A percentile compares a stretch with the other conserved stretches of the same genome.
These are phyloP conservation scores for Aegilops speltoides DNA, from an alignment of 176 grass and related monocot genomes.

Conservation along the genomic window DNA sequence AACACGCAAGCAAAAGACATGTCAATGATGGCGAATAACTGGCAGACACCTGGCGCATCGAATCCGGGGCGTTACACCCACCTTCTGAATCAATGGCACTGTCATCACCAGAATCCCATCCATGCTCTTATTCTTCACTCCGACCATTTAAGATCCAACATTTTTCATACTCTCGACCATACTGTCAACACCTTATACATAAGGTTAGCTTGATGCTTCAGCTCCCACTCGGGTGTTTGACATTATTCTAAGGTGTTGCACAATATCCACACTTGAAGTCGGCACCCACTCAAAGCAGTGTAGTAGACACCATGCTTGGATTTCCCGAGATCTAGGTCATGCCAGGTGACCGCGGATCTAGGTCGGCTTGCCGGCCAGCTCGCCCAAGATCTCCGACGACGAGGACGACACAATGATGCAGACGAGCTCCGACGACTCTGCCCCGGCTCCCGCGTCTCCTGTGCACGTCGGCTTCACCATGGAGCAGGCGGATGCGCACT, in stretches of 20 bases:
- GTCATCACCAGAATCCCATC: constrained; percentile 22
- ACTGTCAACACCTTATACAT: neutral
- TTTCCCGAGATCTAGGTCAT: neutral
- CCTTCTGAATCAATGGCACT: neutral
- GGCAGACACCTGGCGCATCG: too few relatives aligned
- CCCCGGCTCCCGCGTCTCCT: too few relatives aligned
- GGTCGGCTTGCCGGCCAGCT: too few relatives aligned
- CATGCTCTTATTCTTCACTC: neutral
- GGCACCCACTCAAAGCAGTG: neutral
- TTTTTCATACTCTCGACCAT: neutral
- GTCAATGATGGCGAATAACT: too few relatives aligned
- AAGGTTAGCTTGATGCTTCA: neutral
- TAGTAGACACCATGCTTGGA: neutral
- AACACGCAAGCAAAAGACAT: too few relatives aligned
- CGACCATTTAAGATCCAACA: neutral
- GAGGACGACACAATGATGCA: too few relatives aligned
- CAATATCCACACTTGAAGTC: neutral
- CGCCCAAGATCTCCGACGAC: too few relatives aligned
- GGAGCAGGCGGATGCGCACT: too few relatives aligned
- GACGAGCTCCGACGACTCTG: too few relatives aligned
- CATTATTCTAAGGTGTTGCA: neutral
- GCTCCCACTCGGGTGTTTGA: neutral
- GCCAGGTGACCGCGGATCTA: too few relatives aligned
- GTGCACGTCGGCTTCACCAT: too few relatives aligned
- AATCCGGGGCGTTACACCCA: too few relatives aligned